These are phyloP conservation scores for Trametes meyenii DNA, from an alignment of 768 basidiomycete species.

Conservation along the genomic window DNA sequence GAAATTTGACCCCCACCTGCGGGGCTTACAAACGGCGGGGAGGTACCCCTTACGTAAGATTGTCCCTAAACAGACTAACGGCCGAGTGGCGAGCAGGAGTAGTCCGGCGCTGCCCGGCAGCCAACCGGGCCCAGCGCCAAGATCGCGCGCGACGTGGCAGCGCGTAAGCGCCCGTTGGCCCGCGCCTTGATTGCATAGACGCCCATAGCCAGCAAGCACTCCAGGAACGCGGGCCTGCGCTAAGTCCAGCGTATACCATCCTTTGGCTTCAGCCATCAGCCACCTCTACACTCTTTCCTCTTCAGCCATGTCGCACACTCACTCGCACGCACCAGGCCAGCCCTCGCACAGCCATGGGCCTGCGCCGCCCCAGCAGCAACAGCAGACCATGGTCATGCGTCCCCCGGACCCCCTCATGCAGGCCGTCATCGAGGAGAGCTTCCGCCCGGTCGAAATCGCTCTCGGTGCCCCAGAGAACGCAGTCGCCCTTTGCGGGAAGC, in stretches of 20 bases:
- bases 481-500: conserved; percentile 62
- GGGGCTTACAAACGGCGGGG: conserved; percentile 28
- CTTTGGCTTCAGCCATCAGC: conserved; percentile 2
- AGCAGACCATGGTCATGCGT: conserved; percentile 40
- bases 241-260: neutral
- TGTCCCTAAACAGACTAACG: neutral
- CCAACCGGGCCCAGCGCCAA: neutral
- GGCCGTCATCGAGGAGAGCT: conserved; percentile 77
- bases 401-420: conserved; percentile 75
- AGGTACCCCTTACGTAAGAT: conserved; percentile 22
- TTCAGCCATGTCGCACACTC: conserved; percentile 55
- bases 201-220: conserved; percentile 6
- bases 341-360: conserved; percentile 59
- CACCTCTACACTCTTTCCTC: conserved; percentile 7
- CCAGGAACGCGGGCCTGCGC: neutral
- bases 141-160: conserved; percentile 25
- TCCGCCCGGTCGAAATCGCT: conserved; percentile 55
- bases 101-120: no score
- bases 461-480: conserved; percentile 56
- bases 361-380: conserved; percentile 45
- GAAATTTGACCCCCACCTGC: conserved; percentile 25
- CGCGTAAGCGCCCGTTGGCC: conserved; percentile 1
- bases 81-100: neutral
- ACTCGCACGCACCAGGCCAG: no score
- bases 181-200: conserved; percentile 1